Conservation (phyloP, 768 basidiomycete genomes). For the Tulasnella sp. region DNA sequence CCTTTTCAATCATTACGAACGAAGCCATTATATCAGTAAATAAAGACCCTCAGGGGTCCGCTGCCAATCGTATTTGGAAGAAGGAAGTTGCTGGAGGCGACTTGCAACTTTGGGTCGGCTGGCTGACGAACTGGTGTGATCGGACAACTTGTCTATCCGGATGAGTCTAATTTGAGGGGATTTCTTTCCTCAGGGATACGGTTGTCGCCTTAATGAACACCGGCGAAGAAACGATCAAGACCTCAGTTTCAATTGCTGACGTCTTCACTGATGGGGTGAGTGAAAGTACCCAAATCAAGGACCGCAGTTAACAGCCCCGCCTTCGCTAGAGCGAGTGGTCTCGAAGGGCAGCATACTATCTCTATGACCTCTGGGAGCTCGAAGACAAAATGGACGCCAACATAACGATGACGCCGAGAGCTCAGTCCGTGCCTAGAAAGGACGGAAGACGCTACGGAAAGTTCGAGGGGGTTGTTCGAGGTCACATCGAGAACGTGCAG, state of each 20-base stretch:
- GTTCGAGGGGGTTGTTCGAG: slow-evolving; percentile 11
- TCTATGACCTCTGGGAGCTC: slow-evolving; percentile 36
- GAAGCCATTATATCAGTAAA: slow-evolving; percentile 34
- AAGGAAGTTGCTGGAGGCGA: slow-evolving; percentile 28
- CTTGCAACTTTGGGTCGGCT: slow-evolving; percentile 33
- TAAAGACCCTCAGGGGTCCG: slow-evolving; percentile 30
- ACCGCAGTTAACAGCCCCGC: background rate
- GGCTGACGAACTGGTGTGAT: slow-evolving; percentile 31
- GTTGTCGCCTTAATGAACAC: slow-evolving; percentile 36
- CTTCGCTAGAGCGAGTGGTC: slow-evolving; percentile 9
- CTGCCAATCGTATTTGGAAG: slow-evolving; percentile 35
- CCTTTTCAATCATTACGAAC: slow-evolving; percentile 35
- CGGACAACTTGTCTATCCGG: too few relatives aligned
- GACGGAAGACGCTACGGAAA: background rate
- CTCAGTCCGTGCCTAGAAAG: background rate
- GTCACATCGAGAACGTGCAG: slow-evolving; percentile 3
- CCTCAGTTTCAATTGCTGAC: slow-evolving; percentile 30
- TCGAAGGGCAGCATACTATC: slow-evolving; percentile 9
- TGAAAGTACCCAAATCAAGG: background rate
- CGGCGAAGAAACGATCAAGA: slow-evolving; percentile 29
- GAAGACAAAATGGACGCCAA: slow-evolving; percentile 25
- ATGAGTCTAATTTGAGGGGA: background rate
- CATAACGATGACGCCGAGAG: background rate
- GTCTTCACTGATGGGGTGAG: slow-evolving; percentile 34
- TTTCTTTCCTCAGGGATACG: slow-evolving; percentile 24